Percentiles rank a stretch among this genome's conserved stretches.
Evolutionary conservation across 1,139 yeast species (phyloP).

Genomic region (Zygosaccharomyces sapae): DNA sequence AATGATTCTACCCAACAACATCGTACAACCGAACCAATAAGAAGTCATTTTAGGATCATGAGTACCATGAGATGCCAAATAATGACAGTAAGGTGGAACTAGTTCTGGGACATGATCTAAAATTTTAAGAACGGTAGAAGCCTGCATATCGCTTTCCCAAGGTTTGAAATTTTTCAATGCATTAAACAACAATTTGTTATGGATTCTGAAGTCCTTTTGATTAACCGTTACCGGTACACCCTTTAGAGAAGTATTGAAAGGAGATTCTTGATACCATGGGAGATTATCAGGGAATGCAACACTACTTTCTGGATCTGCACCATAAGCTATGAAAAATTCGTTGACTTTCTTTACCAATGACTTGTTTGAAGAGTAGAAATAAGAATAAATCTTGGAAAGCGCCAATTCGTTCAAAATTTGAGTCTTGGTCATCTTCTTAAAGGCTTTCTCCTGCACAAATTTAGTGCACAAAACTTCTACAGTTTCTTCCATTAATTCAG

Average conservation of each 20-base stretch:
- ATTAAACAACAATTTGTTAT: slow-evolving; percentile 64
- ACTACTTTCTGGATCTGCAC: slow-evolving; percentile 55
- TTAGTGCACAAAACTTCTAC: slow-evolving; percentile 47
- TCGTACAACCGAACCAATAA: slow-evolving; percentile 76
- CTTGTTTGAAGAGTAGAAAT: slow-evolving; percentile 44
- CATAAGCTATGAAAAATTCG: slow-evolving; percentile 48
- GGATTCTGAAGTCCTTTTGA: slow-evolving; percentile 50
- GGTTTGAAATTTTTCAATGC: slow-evolving; percentile 68
- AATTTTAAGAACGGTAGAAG: slow-evolving; percentile 50
- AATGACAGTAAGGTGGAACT: slow-evolving; percentile 64
- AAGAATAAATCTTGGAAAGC: slow-evolving; percentile 51
- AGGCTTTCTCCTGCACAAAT: slow-evolving; percentile 57
- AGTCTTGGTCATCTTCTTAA: slow-evolving; percentile 66
- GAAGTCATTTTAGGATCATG: slow-evolving; percentile 72
- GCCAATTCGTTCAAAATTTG: slow-evolving; percentile 77
- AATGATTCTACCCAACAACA: slow-evolving; percentile 56
- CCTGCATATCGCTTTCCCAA: slow-evolving; percentile 68
- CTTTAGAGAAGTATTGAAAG: slow-evolving; percentile 18
- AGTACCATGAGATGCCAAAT: slow-evolving; percentile 53
- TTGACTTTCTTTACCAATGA: slow-evolving; percentile 40
- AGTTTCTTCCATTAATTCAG: slow-evolving; percentile 41
- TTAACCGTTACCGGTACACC: slow-evolving; percentile 39
- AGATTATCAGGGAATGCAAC: slow-evolving; percentile 59
- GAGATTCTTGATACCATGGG: slow-evolving; percentile 46
- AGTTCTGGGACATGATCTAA: slow-evolving; percentile 61